Evolutionary conservation across 1,284 basidiomycete species (phyloP), one percentile per base, ranked within the genome.

Genomic region (Trichosporon sp.): DNA sequence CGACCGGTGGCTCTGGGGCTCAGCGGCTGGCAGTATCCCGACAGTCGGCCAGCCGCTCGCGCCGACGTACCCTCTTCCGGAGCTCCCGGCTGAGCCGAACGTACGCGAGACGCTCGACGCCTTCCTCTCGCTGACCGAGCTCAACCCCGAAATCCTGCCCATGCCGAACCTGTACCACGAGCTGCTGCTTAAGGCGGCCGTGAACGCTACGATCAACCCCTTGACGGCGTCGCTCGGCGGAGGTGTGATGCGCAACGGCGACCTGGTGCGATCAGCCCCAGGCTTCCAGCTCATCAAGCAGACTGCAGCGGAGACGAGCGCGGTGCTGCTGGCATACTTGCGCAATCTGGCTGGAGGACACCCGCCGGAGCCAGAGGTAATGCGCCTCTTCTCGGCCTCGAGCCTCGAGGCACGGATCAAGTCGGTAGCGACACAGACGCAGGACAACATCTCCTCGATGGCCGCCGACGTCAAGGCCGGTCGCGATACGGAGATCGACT

Each of bases 141-240:
- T 96, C 54, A 80, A 85, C 14, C 82, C 87, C 7, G 78, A 80
- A 1, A 92, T 94, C 87, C 82, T 85, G 29, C 85, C 90, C 0
- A 86, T 91, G 69, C 82, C 85, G 1, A 83, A 88, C 16, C 79
- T 95, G 21, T 88, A 93, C 68, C 81, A 88, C 32, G 82, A 85
- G 6, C 85, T 94, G 79, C 86, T 91, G 32, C 86, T 87, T 68
- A 96, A 95, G 80, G 82, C 97, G 60, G 91, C 89, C 33, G 86
- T 92, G 69, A 95, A 96, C 77, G 84, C 88, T 13, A 85, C 88
- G 73, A 86, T 98, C 80, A 95, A 97, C 74, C 88, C 95, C 0
- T 83, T 98, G 67, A 92, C 93, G 0, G 90, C 92, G 0, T 78
- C 97, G 16, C 82, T 92, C 65, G 77, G 76, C 25, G 67, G 69